Conservation (phyloP, 768 basidiomycete species). For the Kwoniella sp. region DNA sequence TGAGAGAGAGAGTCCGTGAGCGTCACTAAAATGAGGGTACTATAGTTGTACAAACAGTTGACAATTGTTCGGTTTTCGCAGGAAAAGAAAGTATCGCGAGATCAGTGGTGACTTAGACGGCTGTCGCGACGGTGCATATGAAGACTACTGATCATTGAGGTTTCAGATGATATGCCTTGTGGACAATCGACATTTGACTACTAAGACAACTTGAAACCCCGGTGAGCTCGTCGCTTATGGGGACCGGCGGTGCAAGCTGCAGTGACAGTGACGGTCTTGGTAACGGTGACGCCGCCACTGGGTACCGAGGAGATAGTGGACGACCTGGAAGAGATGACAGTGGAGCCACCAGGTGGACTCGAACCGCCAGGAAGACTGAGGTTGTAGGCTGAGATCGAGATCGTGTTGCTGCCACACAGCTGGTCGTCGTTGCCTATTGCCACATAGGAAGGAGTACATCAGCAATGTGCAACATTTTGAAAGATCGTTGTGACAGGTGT, state of each 20-base stretch:
- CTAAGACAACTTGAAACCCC: neutral
- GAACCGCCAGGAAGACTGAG: slow-evolving; percentile 12
- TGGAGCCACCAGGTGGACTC: slow-evolving; percentile 6
- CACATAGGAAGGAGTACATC: neutral
- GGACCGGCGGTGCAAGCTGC: slow-evolving; percentile 3
- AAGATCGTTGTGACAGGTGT: neutral
- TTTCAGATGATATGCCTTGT: neutral
- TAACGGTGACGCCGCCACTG: slow-evolving; percentile 25
- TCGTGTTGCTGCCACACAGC: slow-evolving; percentile 19
- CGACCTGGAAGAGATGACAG: slow-evolving; percentile 4
- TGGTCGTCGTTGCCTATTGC: slow-evolving; percentile 22
- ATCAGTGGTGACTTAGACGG: no score
- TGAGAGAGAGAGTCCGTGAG: neutral
- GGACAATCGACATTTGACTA: neutral
- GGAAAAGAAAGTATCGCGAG: no score
- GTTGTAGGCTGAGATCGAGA: slow-evolving; percentile 17
- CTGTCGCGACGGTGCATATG: no score
- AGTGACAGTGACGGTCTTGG: slow-evolving; percentile 27
- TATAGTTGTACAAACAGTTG: neutral
- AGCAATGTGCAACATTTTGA: neutral
- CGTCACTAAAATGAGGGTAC: neutral
- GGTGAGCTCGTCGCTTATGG: slow-evolving; percentile 13
- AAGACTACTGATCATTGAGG: no score
- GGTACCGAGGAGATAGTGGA: slow-evolving; percentile 2
- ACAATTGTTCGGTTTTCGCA: no score